Evolutionary conservation across 108 stramenopile genomes (phyloP).

Genomic region (Nitzschia sp.): DNA sequence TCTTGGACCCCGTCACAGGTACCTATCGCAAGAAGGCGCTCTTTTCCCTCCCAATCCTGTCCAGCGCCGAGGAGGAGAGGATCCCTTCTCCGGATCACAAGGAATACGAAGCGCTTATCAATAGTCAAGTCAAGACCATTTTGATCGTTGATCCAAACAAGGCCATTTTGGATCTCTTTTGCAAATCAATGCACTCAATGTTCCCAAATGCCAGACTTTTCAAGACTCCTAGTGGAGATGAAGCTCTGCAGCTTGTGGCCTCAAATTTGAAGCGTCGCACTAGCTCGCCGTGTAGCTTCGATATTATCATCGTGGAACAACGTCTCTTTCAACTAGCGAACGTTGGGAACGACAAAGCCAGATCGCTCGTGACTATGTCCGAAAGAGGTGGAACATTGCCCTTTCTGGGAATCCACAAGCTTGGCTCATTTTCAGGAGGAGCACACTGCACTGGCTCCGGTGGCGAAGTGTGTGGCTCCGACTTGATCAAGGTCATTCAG

Average conservation of each 20-base stretch:
- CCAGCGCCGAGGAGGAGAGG: slow-evolving; percentile 32
- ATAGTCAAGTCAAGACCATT: slow-evolving; percentile 53
- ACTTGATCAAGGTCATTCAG: slow-evolving; percentile 5
- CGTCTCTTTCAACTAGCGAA: slow-evolving; percentile 8
- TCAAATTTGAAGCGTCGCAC: slow-evolving; percentile 1
- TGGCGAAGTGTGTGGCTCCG: slow-evolving; percentile 35
- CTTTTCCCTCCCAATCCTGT: slow-evolving; percentile 39
- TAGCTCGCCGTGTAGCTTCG: slow-evolving; percentile 43
- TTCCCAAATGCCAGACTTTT: slow-evolving; percentile 55
- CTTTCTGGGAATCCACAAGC: slow-evolving; percentile 4
- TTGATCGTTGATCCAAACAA: slow-evolving; percentile 66
- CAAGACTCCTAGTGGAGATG: slow-evolving; percentile 48
- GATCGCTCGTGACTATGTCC: neutral
- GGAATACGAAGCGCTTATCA: slow-evolving; percentile 23
- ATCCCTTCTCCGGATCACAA: neutral
- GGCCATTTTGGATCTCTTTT: slow-evolving; percentile 47
- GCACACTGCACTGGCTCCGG: slow-evolving; percentile 8
- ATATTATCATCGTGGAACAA: slow-evolving; percentile 66
- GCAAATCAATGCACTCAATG: slow-evolving; percentile 54
- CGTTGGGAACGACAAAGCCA: neutral
- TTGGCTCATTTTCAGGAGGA: neutral
- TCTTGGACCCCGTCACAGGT: slow-evolving; percentile 32
- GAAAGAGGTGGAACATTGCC: neutral
- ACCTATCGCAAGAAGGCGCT: slow-evolving; percentile 30
- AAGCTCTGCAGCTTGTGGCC: slow-evolving; percentile 46